A percentile compares a stretch with the other conserved stretches of the same genome.
These are phyloP conservation scores for Vaccinium darrowii DNA, from an alignment of 148 eudicot genomes.

Conservation along the genomic window DNA sequence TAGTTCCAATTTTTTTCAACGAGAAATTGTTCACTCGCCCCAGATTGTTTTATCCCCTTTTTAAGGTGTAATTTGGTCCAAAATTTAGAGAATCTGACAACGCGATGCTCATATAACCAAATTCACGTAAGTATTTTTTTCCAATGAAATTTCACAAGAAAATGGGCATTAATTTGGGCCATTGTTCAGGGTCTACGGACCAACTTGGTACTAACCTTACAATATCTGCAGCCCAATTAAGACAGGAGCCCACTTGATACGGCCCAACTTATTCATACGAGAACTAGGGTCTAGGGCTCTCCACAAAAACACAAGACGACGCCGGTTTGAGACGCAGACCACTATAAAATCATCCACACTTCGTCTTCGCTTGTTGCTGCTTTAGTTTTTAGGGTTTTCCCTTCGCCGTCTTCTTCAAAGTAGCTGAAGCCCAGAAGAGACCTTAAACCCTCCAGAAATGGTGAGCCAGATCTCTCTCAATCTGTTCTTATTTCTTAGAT, in stretches of 20 bases:
- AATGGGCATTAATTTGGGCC: too few species aligned
- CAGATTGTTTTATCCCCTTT: too few species aligned
- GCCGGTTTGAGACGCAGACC: neutral
- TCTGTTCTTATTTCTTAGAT: neutral
- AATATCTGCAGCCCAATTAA: neutral
- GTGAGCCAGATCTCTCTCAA: conserved; percentile 5
- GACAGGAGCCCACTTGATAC: neutral
- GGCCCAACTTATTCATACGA: neutral
- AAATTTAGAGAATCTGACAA: too few species aligned
- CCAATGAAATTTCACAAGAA: too few species aligned
- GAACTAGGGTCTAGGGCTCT: neutral
- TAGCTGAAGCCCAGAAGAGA: neutral
- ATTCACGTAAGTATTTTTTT: too few species aligned
- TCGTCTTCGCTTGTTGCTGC: neutral
- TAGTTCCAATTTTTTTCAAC: too few species aligned
- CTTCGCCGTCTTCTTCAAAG: neutral
- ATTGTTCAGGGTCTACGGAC: neutral
- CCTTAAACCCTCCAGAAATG: conserved; percentile 5
- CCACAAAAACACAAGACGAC: neutral
- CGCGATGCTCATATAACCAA: too few species aligned
- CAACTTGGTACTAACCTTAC: neutral
- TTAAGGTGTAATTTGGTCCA: too few species aligned
- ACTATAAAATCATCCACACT: neutral
- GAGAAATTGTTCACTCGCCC: too few species aligned
- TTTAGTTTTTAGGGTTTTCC: neutral